These are phyloP conservation scores for Candolleomyces eurysporus DNA, from an alignment of 768 basidiomycete species.

Conservation along the genomic window DNA sequence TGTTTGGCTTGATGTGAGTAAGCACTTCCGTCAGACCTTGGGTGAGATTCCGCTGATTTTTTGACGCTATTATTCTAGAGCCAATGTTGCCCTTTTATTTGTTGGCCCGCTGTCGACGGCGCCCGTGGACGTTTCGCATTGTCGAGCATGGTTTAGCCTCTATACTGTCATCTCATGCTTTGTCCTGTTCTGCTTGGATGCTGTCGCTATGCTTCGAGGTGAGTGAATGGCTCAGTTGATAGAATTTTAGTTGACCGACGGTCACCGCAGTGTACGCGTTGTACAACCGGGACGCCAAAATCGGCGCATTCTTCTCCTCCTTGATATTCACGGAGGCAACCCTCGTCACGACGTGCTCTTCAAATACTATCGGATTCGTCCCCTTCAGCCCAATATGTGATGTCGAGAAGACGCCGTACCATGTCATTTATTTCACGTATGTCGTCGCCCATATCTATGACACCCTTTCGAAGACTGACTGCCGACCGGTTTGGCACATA, in stretches of 20 bases:
- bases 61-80: not conserved
- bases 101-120: constrained; percentile 1
- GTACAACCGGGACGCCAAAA: constrained; percentile 4
- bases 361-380: not conserved
- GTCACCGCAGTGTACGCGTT: constrained; percentile 1
- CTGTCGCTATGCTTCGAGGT: constrained; percentile 10
- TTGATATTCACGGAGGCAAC: constrained; percentile 9
- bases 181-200: constrained; percentile 5
- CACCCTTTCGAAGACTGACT: not conserved
- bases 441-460: not conserved
- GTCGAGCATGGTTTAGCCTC: constrained; percentile 5
- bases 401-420: constrained; percentile 3
- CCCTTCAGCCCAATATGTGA: constrained; percentile 6
- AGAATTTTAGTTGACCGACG: not conserved
- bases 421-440: constrained; percentile 8
- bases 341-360: constrained; percentile 9
- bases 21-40: not conserved
- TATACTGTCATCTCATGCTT: not conserved
- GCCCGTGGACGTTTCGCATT: not conserved
- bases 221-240: not conserved
- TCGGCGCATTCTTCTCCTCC: constrained; percentile 9
- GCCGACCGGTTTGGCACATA: not conserved
- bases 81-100: not conserved
- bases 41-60: no score
- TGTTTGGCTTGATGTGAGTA: not conserved